Percentiles rank a stretch among this genome's conserved stretches.
These are phyloP conservation scores for Camellia oleifera DNA, from an alignment of 179 eudicot genomes.

Conservation along the genomic window DNA sequence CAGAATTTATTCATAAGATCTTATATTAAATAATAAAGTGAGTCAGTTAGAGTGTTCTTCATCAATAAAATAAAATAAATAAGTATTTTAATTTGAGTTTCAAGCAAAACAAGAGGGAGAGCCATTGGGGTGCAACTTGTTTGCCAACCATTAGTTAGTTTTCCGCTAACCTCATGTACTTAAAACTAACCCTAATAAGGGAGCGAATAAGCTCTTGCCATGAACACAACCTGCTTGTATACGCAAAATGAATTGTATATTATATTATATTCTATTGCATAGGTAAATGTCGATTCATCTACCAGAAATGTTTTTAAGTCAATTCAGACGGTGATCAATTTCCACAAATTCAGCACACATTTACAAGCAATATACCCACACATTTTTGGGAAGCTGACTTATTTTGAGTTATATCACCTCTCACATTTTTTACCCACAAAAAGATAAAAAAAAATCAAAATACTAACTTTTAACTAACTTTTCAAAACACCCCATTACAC, in stretches of 20 bases:
- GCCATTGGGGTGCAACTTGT: neutral
- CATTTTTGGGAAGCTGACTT: neutral
- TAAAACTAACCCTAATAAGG: neutral
- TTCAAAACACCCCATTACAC: neutral
- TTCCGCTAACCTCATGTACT: neutral
- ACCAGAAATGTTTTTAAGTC: slow-evolving; percentile 6
- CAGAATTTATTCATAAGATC: too few species aligned
- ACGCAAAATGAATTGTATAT: neutral
- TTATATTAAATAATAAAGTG: too few species aligned
- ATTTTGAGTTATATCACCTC: too few species aligned
- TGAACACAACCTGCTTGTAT: neutral
- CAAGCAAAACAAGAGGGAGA: neutral
- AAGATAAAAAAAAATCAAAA: too few species aligned
- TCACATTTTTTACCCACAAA: too few species aligned
- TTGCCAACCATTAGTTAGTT: neutral
- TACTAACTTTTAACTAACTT: too few species aligned
- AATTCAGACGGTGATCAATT: slow-evolving; percentile 4
- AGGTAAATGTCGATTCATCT: neutral
- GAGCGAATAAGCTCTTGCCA: slow-evolving; percentile 12
- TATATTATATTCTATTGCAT: neutral
- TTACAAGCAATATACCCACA: too few species aligned
- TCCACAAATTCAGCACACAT: neutral
- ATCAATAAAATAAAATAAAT: too few species aligned
- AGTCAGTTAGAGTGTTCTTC: too few species aligned
- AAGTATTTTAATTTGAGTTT: neutral